Evolutionary conservation across 768 basidiomycete genomes (phyloP), one percentile per base, ranked within the genome.

Genomic region (Lentinus brumalis): DNA sequence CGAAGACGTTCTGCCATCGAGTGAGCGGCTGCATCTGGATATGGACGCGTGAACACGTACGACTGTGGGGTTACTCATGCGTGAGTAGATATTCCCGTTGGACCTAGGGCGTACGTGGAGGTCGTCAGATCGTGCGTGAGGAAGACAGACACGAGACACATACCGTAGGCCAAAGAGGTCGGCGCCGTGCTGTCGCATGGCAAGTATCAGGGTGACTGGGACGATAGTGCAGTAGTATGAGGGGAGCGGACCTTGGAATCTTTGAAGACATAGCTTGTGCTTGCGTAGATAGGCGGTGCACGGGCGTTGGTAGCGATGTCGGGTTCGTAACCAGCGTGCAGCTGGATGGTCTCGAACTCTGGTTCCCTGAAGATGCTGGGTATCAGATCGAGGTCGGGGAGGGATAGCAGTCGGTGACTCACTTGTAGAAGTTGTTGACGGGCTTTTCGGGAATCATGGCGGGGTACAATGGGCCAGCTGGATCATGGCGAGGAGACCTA

Each of bases 261-360:
- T 65, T 91, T 86, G 80, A 91, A 92, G 16, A 85, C 83, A 62
- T 85, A 92, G 65, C 86, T 86, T 2, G 88, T 88, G 12, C 86
- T 77, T 0, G 88, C 84, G 60, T 91, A 92, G 69, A 94, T 91
- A 0, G 92, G 92, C 0, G 85, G 83, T 3, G 91, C 92, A 3
- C 91, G 83, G 4, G 92, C 87, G 60, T 87, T 85, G 0, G 87
- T 90, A 4, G 85, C 70, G 1, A 83, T 71, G 71, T 90, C 89
- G 11, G 83, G 81, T 14, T 73, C 75, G 63, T 91, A 86, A 2
- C 92, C 92, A 21, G 85, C 92, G 69, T 94, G 91, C 15, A 93
- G 78, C 74, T 91, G 89, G 50, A 92, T 77, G 3, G 91, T 92
- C 66, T 92, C 90, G 66, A 92, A 91, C 67, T 91, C 88, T 46